These are phyloP conservation scores for Pholiota conissans DNA, from an alignment of 768 basidiomycete species.

Conservation along the genomic window DNA sequence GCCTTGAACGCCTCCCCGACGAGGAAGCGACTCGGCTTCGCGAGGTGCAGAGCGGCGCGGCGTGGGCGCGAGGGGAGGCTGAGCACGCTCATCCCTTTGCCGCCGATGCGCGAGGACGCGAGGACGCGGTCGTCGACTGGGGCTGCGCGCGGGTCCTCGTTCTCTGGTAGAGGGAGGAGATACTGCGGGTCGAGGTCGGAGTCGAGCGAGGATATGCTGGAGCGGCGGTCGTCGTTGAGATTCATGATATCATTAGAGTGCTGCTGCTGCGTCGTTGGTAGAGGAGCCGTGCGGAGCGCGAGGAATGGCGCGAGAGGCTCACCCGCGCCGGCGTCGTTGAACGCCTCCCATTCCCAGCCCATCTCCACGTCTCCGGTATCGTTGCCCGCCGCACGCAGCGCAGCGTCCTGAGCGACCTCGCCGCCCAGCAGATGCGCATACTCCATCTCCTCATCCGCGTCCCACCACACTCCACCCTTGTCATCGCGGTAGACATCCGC, in stretches of 20 bases:
- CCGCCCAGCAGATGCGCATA: slow-evolving; percentile 59
- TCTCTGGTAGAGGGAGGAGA: slow-evolving; percentile 37
- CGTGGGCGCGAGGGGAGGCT: slow-evolving; percentile 36
- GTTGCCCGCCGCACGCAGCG: slow-evolving; percentile 1
- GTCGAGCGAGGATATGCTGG: slow-evolving; percentile 43
- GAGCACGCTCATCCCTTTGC: slow-evolving; percentile 36
- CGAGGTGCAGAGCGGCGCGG: slow-evolving; percentile 32
- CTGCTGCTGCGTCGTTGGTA: not conserved
- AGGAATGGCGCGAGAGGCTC: not conserved
- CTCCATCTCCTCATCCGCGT: slow-evolving; percentile 71
- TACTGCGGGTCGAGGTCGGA: slow-evolving; percentile 55
- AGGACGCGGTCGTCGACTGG: slow-evolving; percentile 26
- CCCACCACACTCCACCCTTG: slow-evolving; percentile 66
- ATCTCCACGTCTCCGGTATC: slow-evolving; percentile 5
- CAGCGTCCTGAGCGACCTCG: slow-evolving; percentile 29
- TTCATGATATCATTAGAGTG: not conserved
- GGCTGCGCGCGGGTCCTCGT: slow-evolving; percentile 25
- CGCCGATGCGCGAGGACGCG: slow-evolving; percentile 35
- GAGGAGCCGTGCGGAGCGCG: not conserved
- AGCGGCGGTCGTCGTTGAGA: not conserved
- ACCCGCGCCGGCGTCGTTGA: not conserved
- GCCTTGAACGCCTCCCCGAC: slow-evolving; percentile 19
- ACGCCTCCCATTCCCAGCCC: slow-evolving; percentile 19
- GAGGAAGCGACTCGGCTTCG: slow-evolving; percentile 32
- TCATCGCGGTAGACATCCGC: slow-evolving; percentile 62